phyloP scores from a whole-genome alignment of 2,329 filamentous ascomycete species.

The Rhynchosporium secalis region DNA sequence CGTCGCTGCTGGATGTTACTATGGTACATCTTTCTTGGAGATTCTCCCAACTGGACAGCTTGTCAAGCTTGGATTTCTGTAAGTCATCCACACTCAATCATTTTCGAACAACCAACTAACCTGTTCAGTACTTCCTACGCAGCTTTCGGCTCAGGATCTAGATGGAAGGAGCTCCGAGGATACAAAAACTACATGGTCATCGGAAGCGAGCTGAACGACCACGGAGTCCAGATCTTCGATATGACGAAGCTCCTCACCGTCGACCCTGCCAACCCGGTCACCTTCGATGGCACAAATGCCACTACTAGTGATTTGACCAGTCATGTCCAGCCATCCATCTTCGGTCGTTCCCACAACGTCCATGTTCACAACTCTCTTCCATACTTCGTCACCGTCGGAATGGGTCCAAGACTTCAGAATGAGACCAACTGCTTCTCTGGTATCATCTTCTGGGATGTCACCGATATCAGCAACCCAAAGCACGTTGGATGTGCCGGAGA shows the following conservation, averaged over 20 bases:
- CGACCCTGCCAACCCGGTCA: slow-evolving; percentile 43
- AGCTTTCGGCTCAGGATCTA: slow-evolving; percentile 25
- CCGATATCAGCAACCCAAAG: slow-evolving; percentile 47
- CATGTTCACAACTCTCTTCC: slow-evolving; percentile 44
- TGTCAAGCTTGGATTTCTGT: slow-evolving; percentile 49
- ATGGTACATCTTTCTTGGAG: slow-evolving; percentile 53
- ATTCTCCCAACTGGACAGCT: slow-evolving; percentile 47
- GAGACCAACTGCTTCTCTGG: slow-evolving; percentile 47
- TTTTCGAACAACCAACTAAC: slow-evolving; percentile 4
- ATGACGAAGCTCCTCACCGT: slow-evolving; percentile 54
- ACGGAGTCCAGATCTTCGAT: slow-evolving; percentile 57
- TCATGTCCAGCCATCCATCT: slow-evolving; percentile 37
- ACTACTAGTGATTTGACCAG: slow-evolving; percentile 41
- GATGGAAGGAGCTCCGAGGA: slow-evolving; percentile 44
- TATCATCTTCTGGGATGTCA: slow-evolving; percentile 52
- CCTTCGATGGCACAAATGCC: slow-evolving; percentile 39
- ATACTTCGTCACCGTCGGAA: slow-evolving; percentile 41
- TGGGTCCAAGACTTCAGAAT: slow-evolving; percentile 16
- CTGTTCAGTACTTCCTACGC: slow-evolving; percentile 19
- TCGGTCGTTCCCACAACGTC: slow-evolving; percentile 45
- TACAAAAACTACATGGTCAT: slow-evolving; percentile 43
- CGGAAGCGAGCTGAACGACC: slow-evolving; percentile 45
- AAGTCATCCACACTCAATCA: slow-evolving; percentile 41
- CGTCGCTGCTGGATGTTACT: slow-evolving; percentile 48
- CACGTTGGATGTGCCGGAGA: slow-evolving; percentile 48